phyloP scores from a whole-genome alignment of 2,329 filamentous ascomycete genomes.

The Fusarium brevicatenulatum region DNA sequence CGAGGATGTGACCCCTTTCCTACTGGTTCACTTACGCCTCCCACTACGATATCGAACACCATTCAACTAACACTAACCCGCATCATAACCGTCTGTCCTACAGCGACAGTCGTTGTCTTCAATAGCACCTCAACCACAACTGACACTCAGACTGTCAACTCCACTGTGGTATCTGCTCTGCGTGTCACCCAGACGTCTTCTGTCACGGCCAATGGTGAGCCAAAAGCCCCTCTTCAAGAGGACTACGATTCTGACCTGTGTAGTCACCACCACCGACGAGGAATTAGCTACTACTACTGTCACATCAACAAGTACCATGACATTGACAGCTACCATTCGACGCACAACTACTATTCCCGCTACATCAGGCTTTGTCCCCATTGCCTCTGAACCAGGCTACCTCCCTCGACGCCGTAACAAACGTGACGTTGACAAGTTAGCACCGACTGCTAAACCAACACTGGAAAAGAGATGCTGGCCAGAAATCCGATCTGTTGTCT shows the following conservation, averaged over 20 bases:
- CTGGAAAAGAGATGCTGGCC: background rate
- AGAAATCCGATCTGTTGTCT: background rate
- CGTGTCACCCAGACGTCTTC: background rate
- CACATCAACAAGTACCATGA: background rate
- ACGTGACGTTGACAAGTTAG: background rate
- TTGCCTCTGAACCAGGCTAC: background rate
- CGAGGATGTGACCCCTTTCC: background rate
- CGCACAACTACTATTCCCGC: background rate
- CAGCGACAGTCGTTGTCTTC: background rate
- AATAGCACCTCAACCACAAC: background rate
- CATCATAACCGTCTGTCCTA: background rate
- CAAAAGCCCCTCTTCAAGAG: fast-evolving
- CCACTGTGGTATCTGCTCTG: background rate
- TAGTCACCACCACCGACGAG: background rate
- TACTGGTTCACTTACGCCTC: background rate
- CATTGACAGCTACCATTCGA: background rate
- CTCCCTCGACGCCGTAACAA: background rate
- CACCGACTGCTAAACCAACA: too few species aligned
- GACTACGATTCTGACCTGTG: background rate
- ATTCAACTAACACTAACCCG: background rate
- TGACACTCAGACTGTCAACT: background rate
- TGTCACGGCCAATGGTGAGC: background rate
- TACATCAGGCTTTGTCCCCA: background rate
- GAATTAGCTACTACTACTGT: background rate
- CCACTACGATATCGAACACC: background rate